A percentile compares a stretch with the other conserved stretches of the same genome.
Evolutionary conservation across 2,329 filamentous ascomycete genomes (phyloP).

Genomic region (Falciphora oryzae): DNA sequence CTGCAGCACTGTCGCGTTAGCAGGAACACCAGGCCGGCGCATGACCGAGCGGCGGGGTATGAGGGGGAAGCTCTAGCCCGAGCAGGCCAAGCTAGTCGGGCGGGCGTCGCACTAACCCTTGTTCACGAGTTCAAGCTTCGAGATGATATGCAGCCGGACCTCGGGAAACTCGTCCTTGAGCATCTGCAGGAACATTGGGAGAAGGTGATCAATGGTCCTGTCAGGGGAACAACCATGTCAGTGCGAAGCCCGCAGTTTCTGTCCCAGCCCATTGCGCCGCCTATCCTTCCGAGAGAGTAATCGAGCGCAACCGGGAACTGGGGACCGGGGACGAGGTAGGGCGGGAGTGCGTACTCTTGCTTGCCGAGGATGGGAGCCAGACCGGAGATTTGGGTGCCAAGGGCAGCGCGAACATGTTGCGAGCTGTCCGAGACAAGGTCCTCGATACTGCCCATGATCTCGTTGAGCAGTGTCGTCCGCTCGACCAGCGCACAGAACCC

Average conservation of each 20-base stretch:
- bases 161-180: slow-evolving; percentile 99
- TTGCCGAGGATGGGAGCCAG: slow-evolving; percentile 96
- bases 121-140: slow-evolving; percentile 98
- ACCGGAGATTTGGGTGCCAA: slow-evolving; percentile 95
- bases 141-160: slow-evolving; percentile 97
- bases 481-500: slow-evolving; percentile 92
- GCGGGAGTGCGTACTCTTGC: slow-evolving; percentile 65
- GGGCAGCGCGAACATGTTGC: slow-evolving; percentile 90
- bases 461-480: slow-evolving; percentile 79
- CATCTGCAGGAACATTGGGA: slow-evolving; percentile 99
- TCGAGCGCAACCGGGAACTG: neutral
- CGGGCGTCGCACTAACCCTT: slow-evolving; percentile 53
- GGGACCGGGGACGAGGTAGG: neutral
- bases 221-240: neutral
- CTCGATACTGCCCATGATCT: slow-evolving; percentile 95
- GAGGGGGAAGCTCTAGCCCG: neutral
- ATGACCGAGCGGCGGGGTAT: slow-evolving; percentile 8
- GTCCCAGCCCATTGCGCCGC: neutral
- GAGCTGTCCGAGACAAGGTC: slow-evolving; percentile 93
- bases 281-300: no score
- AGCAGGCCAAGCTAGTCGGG: neutral
- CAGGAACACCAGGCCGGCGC: slow-evolving; percentile 14
- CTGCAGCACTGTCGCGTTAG: slow-evolving; percentile 35
- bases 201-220: slow-evolving; percentile 90
- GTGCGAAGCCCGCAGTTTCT: neutral